Evolutionary conservation across 73 alveolate genomes (phyloP).

Genomic region (Paramecium sonneborni): DNA sequence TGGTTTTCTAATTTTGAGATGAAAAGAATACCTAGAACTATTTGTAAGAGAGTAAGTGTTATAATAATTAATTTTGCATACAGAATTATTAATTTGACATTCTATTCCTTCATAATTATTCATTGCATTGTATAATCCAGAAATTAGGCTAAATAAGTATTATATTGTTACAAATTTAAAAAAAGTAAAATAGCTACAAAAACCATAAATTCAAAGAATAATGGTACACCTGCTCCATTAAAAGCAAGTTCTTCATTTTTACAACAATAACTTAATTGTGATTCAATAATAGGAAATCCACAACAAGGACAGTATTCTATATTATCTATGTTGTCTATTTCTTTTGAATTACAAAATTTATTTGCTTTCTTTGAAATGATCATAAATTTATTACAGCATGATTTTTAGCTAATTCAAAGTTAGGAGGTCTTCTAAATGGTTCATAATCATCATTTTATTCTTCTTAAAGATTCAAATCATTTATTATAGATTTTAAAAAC

Average conservation of each 20-base stretch:
- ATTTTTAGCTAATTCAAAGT: constrained; percentile 24
- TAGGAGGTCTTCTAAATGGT: neutral
- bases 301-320: constrained; percentile 26
- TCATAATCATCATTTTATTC: neutral
- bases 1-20: neutral
- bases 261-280: neutral
- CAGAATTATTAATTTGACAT: neutral
- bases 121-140: constrained; percentile 1
- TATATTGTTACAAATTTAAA: neutral
- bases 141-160: neutral
- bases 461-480: neutral
- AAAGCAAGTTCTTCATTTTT: neutral
- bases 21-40: neutral
- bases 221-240: constrained; percentile 50
- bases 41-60: constrained; percentile 16
- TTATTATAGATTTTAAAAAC: neutral
- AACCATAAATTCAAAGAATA: constrained; percentile 8
- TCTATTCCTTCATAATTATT: neutral
- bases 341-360: neutral
- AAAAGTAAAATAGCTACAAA: neutral
- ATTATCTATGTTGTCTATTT: neutral
- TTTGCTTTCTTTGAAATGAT: neutral
- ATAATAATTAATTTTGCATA: neutral
- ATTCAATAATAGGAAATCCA: neutral
- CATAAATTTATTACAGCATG: neutral